Base-by-base conservation (phyloP, 495 filamentous ascomycete species). In the Neurospora terricola region DNA sequence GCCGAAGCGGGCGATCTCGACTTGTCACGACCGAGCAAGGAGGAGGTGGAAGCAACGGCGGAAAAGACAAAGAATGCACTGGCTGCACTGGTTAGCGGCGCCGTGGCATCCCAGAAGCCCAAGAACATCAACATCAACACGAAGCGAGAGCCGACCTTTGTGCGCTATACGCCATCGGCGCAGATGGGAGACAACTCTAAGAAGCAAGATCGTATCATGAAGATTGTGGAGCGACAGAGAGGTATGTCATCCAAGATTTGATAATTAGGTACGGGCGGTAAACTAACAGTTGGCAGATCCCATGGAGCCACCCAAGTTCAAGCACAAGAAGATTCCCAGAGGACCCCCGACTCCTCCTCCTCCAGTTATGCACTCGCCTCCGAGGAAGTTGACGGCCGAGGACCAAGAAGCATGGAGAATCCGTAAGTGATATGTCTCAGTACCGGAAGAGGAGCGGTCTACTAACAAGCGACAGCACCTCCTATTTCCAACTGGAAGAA, bases 401-500 rank as follows among this genome's bases (percentile, higher is more conserved):
- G 96, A 99, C 76, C 96, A 98, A 82, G 96, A 98, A 81, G 92
- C 91, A 16, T 99, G 96, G 96, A 93, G 90, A 74, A 97, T 99
- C 38, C 80, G 76, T 79, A 71, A 72, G 77, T 73, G 0, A 0
- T n/a, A 0, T 38, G 12, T 21, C 1, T 38, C 45, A 27, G 37
- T 36, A n/a, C 4, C 21, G 16, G 3, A 45, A 18, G 14, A 6
- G 5, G 10, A 8, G 10, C 12, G 12, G 12, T 10, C 2, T 62
- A n/a, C 69, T 76, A 70, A 75, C 71, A 23, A 4, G 11, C 14
- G 5, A 18, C 14, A 75, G 71, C 96, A 1, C 95, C 96, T 0
- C 91, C 96, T 0, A 91, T 99, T 3, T 96, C 93, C 18, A 97
- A 98, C 80, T 99, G 96, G 96, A 99, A 99, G 88, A 99, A 99